Conservation (phyloP, 139 green algal genomes). For the Tetradesmus obliquus region DNA sequence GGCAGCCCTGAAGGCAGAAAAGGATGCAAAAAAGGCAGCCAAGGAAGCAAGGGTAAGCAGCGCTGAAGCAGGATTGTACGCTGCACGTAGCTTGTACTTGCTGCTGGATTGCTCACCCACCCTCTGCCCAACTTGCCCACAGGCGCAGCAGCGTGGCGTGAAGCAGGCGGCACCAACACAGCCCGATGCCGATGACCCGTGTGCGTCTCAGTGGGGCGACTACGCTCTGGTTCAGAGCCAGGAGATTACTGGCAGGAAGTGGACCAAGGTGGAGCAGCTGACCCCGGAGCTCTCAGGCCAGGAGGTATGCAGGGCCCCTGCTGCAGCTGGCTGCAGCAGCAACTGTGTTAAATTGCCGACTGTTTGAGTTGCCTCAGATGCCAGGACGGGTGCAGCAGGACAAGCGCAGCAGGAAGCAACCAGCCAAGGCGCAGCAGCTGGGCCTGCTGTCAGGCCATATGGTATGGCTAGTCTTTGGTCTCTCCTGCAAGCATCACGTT, state of each 20-base stretch:
- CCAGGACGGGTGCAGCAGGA: too few relatives aligned
- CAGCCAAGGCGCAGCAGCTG: not conserved
- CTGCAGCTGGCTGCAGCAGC: not conserved
- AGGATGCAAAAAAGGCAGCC: not conserved
- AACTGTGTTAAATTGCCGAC: not conserved
- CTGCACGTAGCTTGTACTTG: not conserved
- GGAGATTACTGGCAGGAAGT: conserved; percentile 58
- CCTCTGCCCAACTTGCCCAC: not conserved
- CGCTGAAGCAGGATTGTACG: not conserved
- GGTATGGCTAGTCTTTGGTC: too few relatives aligned
- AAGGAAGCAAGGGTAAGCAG: not conserved
- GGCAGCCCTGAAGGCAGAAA: not conserved
- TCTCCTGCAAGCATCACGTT: not conserved
- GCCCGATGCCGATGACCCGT: conserved; percentile 87
- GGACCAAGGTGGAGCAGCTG: conserved; percentile 70
- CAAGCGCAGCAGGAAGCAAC: not conserved
- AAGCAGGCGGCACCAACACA: conserved; percentile 74
- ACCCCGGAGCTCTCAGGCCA: conserved; percentile 57
- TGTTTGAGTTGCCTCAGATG: too few relatives aligned
- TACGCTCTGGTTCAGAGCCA: conserved; percentile 85
- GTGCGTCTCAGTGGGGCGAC: conserved; percentile 94
- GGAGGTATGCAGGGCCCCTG: conserved; percentile 50
- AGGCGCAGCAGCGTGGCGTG: conserved; percentile 63
- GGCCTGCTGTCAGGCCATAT: not conserved
- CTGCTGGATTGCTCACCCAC: not conserved